Conservation (phyloP, 108 stramenopile genomes). For the Schizochytrium sp. region DNA sequence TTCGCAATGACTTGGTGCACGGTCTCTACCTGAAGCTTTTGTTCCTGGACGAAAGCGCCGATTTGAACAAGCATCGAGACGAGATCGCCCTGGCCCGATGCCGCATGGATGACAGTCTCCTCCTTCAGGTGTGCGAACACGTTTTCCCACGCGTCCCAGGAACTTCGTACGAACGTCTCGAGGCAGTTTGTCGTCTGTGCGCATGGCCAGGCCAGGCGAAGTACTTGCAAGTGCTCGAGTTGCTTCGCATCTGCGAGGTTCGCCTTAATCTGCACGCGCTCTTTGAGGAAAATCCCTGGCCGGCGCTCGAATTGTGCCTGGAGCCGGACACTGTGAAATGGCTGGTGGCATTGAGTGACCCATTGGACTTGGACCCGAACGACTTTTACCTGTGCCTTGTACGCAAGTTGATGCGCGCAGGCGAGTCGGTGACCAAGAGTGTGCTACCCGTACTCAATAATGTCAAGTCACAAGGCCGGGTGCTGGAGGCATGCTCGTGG, state of each 20-base stretch:
- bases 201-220: neutral
- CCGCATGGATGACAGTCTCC: too few species aligned
- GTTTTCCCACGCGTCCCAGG: neutral
- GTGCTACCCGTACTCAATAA: neutral
- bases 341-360: neutral
- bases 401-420: neutral
- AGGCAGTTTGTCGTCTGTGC: neutral
- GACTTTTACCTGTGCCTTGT: neutral
- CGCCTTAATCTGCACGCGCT: neutral
- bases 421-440: neutral
- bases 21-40: neutral
- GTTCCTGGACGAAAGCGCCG: neutral
- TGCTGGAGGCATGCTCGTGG: neutral
- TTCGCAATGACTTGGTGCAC: neutral
- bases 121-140: neutral
- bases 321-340: constrained; percentile 2
- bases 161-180: neutral
- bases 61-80: neutral
- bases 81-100: neutral
- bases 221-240: neutral
- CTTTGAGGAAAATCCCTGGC: neutral
- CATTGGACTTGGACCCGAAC: neutral
- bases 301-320: neutral
- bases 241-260: neutral
- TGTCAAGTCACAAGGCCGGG: neutral